Evolutionary conservation across 2,329 filamentous ascomycete species (phyloP).

Genomic region (Plectosphaerella sp.): DNA sequence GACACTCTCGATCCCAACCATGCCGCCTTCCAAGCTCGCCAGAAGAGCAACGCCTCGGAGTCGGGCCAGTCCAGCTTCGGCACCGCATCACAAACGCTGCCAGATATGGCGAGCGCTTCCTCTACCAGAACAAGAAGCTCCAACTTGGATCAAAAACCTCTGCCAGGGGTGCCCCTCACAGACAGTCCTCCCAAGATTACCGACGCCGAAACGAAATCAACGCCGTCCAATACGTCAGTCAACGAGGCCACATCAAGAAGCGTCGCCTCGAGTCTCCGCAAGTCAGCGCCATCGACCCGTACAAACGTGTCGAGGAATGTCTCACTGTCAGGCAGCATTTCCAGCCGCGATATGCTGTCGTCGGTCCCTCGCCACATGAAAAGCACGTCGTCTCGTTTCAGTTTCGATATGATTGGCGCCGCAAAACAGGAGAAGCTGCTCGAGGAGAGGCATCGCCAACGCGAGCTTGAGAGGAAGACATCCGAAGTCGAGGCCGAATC

Average conservation of each 20-base stretch:
- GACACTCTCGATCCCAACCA: slow-evolving; percentile 8
- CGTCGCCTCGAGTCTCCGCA: slow-evolving; percentile 12
- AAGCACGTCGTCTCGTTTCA: slow-evolving; percentile 75
- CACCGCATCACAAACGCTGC: slow-evolving; percentile 18
- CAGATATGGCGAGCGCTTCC: slow-evolving; percentile 19
- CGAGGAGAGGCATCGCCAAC: slow-evolving; percentile 68
- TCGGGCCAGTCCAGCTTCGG: slow-evolving; percentile 18
- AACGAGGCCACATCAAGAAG: slow-evolving; percentile 20
- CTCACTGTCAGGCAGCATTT: slow-evolving; percentile 32
- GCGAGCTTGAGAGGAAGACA: slow-evolving; percentile 56
- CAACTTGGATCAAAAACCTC: slow-evolving; percentile 9
- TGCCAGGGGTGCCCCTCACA: slow-evolving; percentile 22
- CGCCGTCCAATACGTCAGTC: neutral
- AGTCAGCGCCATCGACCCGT: slow-evolving; percentile 26
- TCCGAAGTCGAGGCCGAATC: slow-evolving; percentile 26
- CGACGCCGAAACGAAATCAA: slow-evolving; percentile 14
- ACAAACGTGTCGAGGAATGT: slow-evolving; percentile 45
- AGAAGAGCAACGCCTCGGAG: slow-evolving; percentile 24
- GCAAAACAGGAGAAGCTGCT: slow-evolving; percentile 64
- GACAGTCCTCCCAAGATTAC: slow-evolving; percentile 33
- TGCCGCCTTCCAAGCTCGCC: slow-evolving; percentile 5
- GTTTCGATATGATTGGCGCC: slow-evolving; percentile 73
- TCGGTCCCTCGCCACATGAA: slow-evolving; percentile 62
- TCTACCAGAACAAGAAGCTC: slow-evolving; percentile 15
- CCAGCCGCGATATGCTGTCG: slow-evolving; percentile 39